These are phyloP conservation scores for Chlorella sp. DNA, from an alignment of 139 green algal species.

Conservation along the genomic window DNA sequence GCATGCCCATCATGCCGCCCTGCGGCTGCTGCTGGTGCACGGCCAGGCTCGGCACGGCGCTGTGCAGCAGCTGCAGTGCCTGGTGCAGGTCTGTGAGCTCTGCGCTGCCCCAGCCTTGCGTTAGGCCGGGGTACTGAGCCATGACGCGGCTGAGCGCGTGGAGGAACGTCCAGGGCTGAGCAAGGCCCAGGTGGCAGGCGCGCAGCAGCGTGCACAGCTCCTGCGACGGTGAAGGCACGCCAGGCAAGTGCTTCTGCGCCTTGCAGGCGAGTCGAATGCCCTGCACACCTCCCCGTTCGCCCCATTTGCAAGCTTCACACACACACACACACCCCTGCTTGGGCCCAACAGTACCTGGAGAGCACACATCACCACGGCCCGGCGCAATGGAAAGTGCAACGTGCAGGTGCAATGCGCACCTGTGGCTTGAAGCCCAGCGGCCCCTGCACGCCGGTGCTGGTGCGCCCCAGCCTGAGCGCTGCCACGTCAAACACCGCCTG, in stretches of 20 bases:
- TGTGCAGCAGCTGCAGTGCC: neutral
- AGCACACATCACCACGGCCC: neutral
- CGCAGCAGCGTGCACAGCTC: conserved; percentile 32
- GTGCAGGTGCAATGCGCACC: neutral
- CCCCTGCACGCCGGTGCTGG: neutral
- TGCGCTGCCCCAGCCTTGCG: neutral
- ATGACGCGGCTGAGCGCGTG: neutral
- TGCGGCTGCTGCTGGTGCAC: neutral
- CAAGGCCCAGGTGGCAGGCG: conserved; percentile 20
- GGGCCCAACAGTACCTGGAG: neutral
- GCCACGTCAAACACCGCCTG: conserved; percentile 44
- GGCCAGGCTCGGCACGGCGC: neutral
- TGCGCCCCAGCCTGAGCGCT: conserved; percentile 28
- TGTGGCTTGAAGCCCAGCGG: conserved; percentile 18
- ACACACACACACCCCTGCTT: too few relatives aligned
- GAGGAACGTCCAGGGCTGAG: conserved; percentile 21
- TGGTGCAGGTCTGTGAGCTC: neutral
- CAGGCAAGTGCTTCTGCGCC: neutral
- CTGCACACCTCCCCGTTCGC: neutral
- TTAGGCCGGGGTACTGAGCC: neutral
- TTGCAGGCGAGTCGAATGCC: neutral
- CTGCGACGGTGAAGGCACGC: neutral
- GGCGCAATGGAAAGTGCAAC: neutral
- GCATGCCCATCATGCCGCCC: too few relatives aligned
- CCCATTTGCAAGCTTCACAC: neutral